Conservation (phyloP, 2,329 filamentous ascomycete genomes). For the Exophiala oligosperma region DNA sequence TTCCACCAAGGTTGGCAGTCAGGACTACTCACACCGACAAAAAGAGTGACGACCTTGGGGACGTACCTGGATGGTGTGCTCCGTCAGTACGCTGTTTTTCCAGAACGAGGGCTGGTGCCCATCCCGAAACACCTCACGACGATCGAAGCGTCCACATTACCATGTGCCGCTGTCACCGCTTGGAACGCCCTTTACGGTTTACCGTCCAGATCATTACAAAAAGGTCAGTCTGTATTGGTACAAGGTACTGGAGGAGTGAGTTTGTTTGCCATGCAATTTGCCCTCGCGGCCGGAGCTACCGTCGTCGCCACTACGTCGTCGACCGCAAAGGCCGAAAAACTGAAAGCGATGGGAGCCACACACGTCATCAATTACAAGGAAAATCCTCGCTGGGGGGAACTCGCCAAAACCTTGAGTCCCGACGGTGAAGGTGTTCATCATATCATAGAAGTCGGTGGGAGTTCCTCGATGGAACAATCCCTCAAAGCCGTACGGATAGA, state of each 20-base stretch:
- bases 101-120: constrained; percentile 65
- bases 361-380: constrained; percentile 62
- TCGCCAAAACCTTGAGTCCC: constrained; percentile 52
- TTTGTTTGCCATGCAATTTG: constrained; percentile 45
- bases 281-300: constrained; percentile 50
- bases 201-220: constrained; percentile 50
- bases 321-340: constrained; percentile 52
- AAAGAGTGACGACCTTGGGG: constrained; percentile 49
- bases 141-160: constrained; percentile 56
- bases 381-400: constrained; percentile 59
- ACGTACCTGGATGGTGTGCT: constrained; percentile 67
- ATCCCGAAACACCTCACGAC: constrained; percentile 57
- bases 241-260: constrained; percentile 63
- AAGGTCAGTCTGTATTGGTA: constrained; percentile 58
- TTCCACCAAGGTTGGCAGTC: constrained; percentile 25
- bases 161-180: constrained; percentile 62
- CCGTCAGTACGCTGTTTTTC: constrained; percentile 65
- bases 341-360: constrained; percentile 58
- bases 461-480: constrained; percentile 58
- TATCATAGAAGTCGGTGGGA: constrained; percentile 65
- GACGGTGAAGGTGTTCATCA: constrained; percentile 59
- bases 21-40: background rate
- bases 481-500: constrained; percentile 49
- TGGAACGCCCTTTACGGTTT: constrained; percentile 67
- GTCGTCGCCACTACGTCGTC: constrained; percentile 62